Conservation (phyloP, 345 rosid genomes). For the Acer yangbiense region DNA sequence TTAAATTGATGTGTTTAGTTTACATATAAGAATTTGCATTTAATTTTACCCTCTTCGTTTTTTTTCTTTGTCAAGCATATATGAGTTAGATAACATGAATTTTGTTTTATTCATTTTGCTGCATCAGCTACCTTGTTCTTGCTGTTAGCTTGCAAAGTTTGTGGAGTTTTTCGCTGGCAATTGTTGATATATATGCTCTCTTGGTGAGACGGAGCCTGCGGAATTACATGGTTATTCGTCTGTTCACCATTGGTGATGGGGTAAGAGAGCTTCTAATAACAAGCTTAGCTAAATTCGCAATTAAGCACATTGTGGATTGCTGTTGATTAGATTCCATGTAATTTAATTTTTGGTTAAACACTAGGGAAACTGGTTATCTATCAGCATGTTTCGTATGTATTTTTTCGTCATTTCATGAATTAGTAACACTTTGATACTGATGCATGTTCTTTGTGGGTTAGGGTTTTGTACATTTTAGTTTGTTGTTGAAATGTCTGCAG, state of each 20-base stretch:
- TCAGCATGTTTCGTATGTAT: neutral
- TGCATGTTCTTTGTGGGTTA: neutral
- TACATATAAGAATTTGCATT: neutral
- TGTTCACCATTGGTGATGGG: conserved; percentile 81
- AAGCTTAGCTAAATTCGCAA: conserved; percentile 3
- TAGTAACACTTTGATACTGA: neutral
- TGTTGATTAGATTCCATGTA: conserved; percentile 2
- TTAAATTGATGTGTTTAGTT: neutral
- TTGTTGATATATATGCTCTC: conserved; percentile 65
- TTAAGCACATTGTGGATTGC: neutral
- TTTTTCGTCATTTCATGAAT: conserved; percentile 5
- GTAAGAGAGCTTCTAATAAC: conserved; percentile 40
- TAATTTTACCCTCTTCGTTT: neutral
- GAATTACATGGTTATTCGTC: conserved; percentile 41
- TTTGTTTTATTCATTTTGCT: conserved; percentile 18
- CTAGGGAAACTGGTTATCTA: conserved; percentile 3
- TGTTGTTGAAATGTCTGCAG: neutral
- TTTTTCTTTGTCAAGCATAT: neutral
- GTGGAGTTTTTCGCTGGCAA: conserved; percentile 74
- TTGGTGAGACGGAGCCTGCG: conserved; percentile 66
- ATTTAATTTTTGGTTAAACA: neutral
- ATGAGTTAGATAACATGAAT: neutral
- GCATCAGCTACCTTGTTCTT: conserved; percentile 66
- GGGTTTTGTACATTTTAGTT: neutral
- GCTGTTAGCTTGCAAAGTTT: conserved; percentile 71